These are phyloP conservation scores for Stephania yunnanensis DNA, from an alignment of 164 flowering plant species.

Conservation along the genomic window DNA sequence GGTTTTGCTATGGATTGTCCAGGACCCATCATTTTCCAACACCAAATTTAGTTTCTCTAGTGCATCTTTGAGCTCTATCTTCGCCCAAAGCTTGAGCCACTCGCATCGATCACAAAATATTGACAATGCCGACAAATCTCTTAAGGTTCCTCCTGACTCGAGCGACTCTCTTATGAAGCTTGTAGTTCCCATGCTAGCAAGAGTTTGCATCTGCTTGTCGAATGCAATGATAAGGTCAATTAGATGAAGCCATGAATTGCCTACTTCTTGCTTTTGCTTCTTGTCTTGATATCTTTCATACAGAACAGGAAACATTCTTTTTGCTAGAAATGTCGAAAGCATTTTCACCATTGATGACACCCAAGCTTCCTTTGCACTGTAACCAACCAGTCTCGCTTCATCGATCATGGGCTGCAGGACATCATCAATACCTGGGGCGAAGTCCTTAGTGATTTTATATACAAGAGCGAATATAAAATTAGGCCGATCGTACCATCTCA, in stretches of 20 bases:
- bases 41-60: constrained; percentile 45
- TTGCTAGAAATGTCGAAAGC: constrained; percentile 42
- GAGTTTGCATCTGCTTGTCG: constrained; percentile 48
- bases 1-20: constrained; percentile 24
- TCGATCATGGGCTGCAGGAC: constrained; percentile 68
- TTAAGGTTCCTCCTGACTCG: constrained; percentile 15
- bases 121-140: constrained; percentile 32
- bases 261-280: constrained; percentile 25
- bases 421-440: constrained; percentile 44
- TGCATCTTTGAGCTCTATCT: constrained; percentile 56
- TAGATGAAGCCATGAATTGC: constrained; percentile 56
- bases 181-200: constrained; percentile 34
- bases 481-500: constrained; percentile 58
- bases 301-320: constrained; percentile 34
- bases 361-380: constrained; percentile 67
- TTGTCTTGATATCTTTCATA: constrained; percentile 34
- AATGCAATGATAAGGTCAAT: constrained; percentile 48
- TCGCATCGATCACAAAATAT: constrained; percentile 44
- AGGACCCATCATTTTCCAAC: constrained; percentile 37
- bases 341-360: constrained; percentile 54
- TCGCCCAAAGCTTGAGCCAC: constrained; percentile 67
- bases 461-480: constrained; percentile 61
- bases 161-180: constrained; percentile 13
- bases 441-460: constrained; percentile 44
- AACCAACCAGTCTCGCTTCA: constrained; percentile 44